Evolutionary conservation across 306 rosid species (phyloP).

Genomic region (Cicer arietinum): DNA sequence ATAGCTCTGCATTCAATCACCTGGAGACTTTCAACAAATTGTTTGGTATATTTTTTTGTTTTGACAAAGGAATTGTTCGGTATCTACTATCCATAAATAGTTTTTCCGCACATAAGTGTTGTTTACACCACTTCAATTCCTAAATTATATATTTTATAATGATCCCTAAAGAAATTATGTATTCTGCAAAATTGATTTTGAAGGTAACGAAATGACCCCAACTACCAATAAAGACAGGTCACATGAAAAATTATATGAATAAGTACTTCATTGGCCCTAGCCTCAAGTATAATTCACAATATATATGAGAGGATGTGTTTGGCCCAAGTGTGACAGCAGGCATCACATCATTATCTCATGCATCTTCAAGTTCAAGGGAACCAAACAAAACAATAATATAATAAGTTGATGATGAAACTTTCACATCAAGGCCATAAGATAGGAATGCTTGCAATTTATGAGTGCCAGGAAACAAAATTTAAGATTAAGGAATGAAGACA

Average conservation of each 20-base stretch:
- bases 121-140: neutral
- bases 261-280: neutral
- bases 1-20: neutral
- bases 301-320: neutral
- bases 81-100: neutral
- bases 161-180: neutral
- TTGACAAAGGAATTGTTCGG: too few species aligned
- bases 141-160: neutral
- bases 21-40: too few species aligned
- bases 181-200: neutral
- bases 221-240: too few species aligned
- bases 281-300: neutral
- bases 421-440: neutral
- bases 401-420: neutral
- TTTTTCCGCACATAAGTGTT: neutral
- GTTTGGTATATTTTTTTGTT: too few species aligned
- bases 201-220: neutral
- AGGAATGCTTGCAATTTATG: neutral
- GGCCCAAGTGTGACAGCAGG: slow-evolving; percentile 1
- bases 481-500: slow-evolving; percentile 8
- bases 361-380: too few species aligned
- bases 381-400: neutral
- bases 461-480: neutral
- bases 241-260: neutral
- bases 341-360: neutral